Base-by-base conservation (phyloP, 306 rosid species). In the Vicia faba region DNA sequence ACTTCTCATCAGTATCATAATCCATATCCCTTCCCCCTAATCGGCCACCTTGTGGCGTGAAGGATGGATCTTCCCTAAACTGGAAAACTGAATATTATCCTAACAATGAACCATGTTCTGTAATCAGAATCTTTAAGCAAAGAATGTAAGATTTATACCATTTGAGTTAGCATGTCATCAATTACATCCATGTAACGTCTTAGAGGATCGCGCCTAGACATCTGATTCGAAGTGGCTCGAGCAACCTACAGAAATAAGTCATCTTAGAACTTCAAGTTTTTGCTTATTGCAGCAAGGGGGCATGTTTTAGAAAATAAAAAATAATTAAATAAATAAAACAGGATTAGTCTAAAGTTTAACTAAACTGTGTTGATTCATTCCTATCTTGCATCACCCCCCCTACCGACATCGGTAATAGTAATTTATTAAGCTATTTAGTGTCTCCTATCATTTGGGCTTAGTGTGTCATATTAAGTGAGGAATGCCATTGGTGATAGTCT, bases 1-100 rank as follows among this genome's bases (percentile, higher is more conserved):
- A 93, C 79, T 93, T 93, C 80, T 93, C 96, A 60, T 93, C 99
- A 13, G 96, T 90, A 80, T 93, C 99, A 65, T 93, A 93, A 78
- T 93, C 99, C 92, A 93, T 90, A 78, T 93, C 99, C 10, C 81
- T 88, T 79, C 79, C 97, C 46, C 96, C 99, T 6, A 93, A 81
- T 64, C 49, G 88, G 15, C 97, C 97, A 73, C 99, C 97, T 80
- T 90, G 99, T 43, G 97, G 97, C 78, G 85, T 93, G 84, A 93
- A 93, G 62, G 97, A 86, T 40, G 99, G 95, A 67, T 93, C 99
- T 69, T 90, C 91, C 80, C 77, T 88, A 61, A 88, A 83, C 99
- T 93, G 87, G 77, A 57, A 62, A 36, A 58, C 19, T 54, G 43
- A 62, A 61, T 75, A 67, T 61, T 51, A 68, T 61, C 70, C 36